Evolutionary conservation across 1,284 basidiomycete species (phyloP).

Genomic region (Ustilago trichophora): DNA sequence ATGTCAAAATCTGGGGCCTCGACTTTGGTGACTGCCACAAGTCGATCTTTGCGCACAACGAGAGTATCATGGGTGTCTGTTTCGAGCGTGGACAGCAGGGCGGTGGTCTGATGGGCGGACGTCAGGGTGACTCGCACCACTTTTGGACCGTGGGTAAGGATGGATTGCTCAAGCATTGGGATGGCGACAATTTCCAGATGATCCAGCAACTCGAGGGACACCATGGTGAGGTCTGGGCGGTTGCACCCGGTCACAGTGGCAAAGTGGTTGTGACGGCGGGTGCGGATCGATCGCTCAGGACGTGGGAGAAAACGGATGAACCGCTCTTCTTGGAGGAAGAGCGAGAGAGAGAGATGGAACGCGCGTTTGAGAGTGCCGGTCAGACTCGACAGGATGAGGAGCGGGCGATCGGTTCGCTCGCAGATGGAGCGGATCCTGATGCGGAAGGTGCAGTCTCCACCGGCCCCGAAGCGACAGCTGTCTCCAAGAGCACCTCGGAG

Average conservation of each 20-base stretch:
- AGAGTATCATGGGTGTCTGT: constrained; percentile 92
- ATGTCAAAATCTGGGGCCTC: constrained; percentile 99
- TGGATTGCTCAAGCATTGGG: constrained; percentile 95
- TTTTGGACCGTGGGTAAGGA: constrained; percentile 99
- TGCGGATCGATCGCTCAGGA: constrained; percentile 94
- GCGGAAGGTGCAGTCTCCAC: constrained; percentile 65
- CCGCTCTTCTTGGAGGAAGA: constrained; percentile 98
- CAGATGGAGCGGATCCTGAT: constrained; percentile 47
- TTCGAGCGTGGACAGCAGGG: constrained; percentile 77
- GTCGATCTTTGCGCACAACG: constrained; percentile 96
- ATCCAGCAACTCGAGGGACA: constrained; percentile 97
- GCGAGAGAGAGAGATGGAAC: constrained; percentile 90
- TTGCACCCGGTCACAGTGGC: constrained; percentile 84
- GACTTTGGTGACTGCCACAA: constrained; percentile 99
- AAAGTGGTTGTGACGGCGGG: constrained; percentile 94
- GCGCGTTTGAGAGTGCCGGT: constrained; percentile 75
- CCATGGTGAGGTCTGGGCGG: constrained; percentile 95
- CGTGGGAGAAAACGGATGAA: constrained; percentile 99
- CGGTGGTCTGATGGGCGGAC: constrained; percentile 63
- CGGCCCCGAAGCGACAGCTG: constrained; percentile 75
- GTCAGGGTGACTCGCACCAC: constrained; percentile 75
- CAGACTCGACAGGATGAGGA: constrained; percentile 37
- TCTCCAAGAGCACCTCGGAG: constrained; percentile 90
- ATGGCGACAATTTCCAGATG: constrained; percentile 91
- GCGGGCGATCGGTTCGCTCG: constrained; percentile 54